Evolutionary conservation across 345 rosid species (phyloP).

Genomic region (Rhizophora apiculata): DNA sequence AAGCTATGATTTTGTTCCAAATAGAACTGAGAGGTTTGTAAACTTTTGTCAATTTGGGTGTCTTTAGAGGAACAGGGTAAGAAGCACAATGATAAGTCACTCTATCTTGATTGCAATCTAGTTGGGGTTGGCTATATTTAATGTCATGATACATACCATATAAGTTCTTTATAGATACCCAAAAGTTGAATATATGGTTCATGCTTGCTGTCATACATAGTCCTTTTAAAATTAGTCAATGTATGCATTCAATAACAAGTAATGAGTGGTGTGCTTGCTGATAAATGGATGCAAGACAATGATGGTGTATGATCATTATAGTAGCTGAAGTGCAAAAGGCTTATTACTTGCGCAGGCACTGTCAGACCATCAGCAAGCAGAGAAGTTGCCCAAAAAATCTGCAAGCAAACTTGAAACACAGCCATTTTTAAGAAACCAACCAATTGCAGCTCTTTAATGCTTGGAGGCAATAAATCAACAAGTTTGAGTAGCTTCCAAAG

Average conservation of each 20-base stretch:
- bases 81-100: too few relatives aligned
- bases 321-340: neutral
- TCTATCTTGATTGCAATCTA: too few relatives aligned
- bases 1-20: too few relatives aligned
- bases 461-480: slow-evolving; percentile 27
- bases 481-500: slow-evolving; percentile 16
- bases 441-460: slow-evolving; percentile 21
- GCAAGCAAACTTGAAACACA: slow-evolving; percentile 33
- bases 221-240: neutral
- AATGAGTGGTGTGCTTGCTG: too few relatives aligned
- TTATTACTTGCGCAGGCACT: slow-evolving; percentile 31
- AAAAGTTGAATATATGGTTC: neutral
- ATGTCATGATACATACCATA: neutral
- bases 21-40: too few relatives aligned
- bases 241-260: neutral
- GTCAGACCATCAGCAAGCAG: slow-evolving; percentile 32
- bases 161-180: neutral
- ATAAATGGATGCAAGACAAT: too few relatives aligned
- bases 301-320: neutral
- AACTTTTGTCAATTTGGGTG: too few relatives aligned
- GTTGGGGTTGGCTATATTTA: neutral
- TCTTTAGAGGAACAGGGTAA: too few relatives aligned
- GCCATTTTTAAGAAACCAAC: slow-evolving; percentile 28
- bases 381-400: slow-evolving; percentile 26
- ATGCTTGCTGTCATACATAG: neutral